phyloP scores from a whole-genome alignment of 176 grass and related monocot species.

The Phoenix roebelenii region DNA sequence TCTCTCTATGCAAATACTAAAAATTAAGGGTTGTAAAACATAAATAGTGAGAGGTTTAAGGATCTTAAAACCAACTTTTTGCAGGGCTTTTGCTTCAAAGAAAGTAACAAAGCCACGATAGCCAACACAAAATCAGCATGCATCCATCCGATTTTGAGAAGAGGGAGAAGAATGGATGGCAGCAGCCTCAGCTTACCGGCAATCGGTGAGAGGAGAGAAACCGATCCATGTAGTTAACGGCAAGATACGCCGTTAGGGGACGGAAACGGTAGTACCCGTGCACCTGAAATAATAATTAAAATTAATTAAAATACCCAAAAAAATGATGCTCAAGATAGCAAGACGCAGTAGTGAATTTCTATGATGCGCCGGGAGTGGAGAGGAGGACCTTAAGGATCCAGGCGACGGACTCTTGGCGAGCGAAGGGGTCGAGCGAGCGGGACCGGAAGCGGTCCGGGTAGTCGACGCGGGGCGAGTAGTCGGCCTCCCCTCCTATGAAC shows the following conservation, averaged over 20 bases:
- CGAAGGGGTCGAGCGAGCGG: conserved; percentile 44
- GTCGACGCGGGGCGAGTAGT: conserved; percentile 52
- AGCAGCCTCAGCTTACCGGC: conserved; percentile 34
- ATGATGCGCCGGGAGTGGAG: not conserved
- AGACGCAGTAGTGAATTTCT: not conserved
- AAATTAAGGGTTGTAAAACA: no score
- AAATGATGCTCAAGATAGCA: conserved; percentile 6
- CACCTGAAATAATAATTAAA: conserved; percentile 34
- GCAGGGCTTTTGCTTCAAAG: no score
- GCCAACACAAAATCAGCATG: no score
- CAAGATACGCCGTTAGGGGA: conserved; percentile 86
- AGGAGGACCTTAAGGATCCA: conserved; percentile 88
- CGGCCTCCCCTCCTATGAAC: conserved; percentile 47
- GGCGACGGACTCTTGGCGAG: conserved; percentile 56
- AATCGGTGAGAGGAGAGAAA: conserved; percentile 71
- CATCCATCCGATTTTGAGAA: no score
- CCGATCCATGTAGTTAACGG: conserved; percentile 97
- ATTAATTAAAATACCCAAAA: no score
- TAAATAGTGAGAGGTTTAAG: no score
- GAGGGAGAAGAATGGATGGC: not conserved
- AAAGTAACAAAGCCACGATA: no score
- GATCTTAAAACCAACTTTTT: no score
- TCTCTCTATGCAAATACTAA: no score
- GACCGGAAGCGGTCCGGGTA: conserved; percentile 68
- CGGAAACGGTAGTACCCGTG: conserved; percentile 54